These are phyloP conservation scores for Heliosperma pusillum DNA, from an alignment of 148 eudicot genomes.

Conservation along the genomic window DNA sequence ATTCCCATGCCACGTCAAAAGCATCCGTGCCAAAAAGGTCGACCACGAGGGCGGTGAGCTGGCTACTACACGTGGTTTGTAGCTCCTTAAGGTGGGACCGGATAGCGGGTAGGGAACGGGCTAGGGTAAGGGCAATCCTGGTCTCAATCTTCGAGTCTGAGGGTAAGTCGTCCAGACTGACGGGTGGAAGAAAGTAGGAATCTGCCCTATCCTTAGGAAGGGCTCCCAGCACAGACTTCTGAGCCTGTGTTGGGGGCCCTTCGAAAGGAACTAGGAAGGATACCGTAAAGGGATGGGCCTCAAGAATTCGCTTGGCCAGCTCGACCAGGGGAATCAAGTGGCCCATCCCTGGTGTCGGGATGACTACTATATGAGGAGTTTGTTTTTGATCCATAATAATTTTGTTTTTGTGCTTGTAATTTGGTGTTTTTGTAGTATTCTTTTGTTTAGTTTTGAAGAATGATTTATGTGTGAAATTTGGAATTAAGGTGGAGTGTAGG, in stretches of 20 bases:
- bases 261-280: conserved; percentile 38
- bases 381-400: not conserved
- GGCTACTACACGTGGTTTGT: not conserved
- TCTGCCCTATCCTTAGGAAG: conserved; percentile 31
- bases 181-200: conserved; percentile 31
- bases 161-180: conserved; percentile 34
- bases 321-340: conserved; percentile 44
- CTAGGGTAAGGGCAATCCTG: conserved; percentile 25
- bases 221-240: conserved; percentile 25
- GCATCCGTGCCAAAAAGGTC: conserved; percentile 55
- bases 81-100: conserved; percentile 17
- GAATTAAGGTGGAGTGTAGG: not conserved
- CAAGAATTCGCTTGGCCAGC: conserved; percentile 35
- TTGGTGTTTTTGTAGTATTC: not conserved
- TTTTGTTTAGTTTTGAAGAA: not conserved
- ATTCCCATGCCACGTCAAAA: conserved; percentile 36
- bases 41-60: conserved; percentile 25
- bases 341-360: conserved; percentile 67
- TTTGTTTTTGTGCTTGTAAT: not conserved
- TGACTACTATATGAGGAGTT: conserved; percentile 38
- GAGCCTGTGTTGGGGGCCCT: conserved; percentile 38
- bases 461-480: not conserved
- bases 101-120: conserved; percentile 39
- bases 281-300: conserved; percentile 26
- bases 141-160: conserved; percentile 35